Evolutionary conservation across 805 yeast genomes (phyloP).

Genomic region (Barnettozyma salicaria): DNA sequence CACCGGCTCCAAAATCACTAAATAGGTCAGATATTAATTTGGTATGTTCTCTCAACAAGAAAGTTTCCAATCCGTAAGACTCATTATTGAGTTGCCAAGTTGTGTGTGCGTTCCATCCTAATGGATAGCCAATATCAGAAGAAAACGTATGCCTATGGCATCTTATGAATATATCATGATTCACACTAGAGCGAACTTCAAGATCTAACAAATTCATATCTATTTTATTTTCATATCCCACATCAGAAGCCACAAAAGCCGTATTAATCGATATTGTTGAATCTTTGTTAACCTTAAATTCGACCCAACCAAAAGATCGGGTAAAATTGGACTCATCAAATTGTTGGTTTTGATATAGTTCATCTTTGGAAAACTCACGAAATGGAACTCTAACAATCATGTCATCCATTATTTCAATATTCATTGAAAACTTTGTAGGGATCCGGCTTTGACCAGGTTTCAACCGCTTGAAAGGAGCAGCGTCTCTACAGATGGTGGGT

Average conservation of each 20-base stretch:
- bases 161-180: constrained; percentile 71
- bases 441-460: constrained; percentile 47
- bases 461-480: constrained; percentile 36
- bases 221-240: constrained; percentile 52
- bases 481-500: constrained; percentile 61
- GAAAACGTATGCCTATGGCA: constrained; percentile 52
- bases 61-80: constrained; percentile 51
- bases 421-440: constrained; percentile 49
- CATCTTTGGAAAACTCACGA: constrained; percentile 77
- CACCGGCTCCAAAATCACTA: constrained; percentile 72
- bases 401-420: constrained; percentile 58
- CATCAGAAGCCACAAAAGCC: constrained; percentile 46
- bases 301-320: constrained; percentile 91
- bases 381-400: constrained; percentile 70
- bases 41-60: constrained; percentile 76
- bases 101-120: constrained; percentile 77
- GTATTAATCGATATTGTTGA: constrained; percentile 43
- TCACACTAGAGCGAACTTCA: constrained; percentile 76
- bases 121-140: constrained; percentile 62
- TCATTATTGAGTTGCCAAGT: constrained; percentile 56
- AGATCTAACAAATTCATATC: constrained; percentile 43
- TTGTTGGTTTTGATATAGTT: constrained; percentile 29
- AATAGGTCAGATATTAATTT: constrained; percentile 64
- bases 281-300: constrained; percentile 51
- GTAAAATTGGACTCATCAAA: constrained; percentile 31